Conservation (phyloP, 208 protist genomes). For the Naegleria gruberi region DNA sequence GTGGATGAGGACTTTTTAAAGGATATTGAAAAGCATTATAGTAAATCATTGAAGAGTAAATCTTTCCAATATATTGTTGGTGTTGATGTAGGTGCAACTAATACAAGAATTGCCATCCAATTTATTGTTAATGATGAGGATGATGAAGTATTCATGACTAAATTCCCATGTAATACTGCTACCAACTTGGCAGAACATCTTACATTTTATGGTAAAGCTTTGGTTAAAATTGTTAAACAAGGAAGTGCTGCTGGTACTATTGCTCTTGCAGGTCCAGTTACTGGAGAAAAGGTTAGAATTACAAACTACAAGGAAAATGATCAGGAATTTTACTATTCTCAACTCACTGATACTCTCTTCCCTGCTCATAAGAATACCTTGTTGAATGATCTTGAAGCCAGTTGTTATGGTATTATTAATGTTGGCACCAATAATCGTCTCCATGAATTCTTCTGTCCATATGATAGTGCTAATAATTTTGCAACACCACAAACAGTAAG, state of each 20-base stretch:
- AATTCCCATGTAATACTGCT: background rate
- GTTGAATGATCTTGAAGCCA: constrained; percentile 11
- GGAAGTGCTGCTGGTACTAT: background rate
- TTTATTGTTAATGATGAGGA: background rate
- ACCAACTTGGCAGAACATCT: background rate
- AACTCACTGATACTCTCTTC: background rate
- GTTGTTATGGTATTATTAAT: constrained; percentile 22
- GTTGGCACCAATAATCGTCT: background rate
- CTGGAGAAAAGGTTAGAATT: background rate
- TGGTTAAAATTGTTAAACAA: background rate
- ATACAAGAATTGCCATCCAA: constrained; percentile 7
- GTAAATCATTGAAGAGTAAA: background rate
- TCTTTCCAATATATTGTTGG: background rate
- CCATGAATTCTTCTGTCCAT: background rate
- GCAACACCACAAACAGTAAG: background rate
- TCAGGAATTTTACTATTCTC: background rate
- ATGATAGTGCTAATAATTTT: background rate
- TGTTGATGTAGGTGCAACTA: constrained; percentile 12
- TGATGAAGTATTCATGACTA: background rate
- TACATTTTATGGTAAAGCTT: background rate
- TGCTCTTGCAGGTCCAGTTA: constrained; percentile 5
- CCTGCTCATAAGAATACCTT: background rate
- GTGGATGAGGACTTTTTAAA: background rate
- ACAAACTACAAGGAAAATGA: background rate
- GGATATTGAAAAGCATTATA: background rate